Evolutionary conservation across 2,329 filamentous ascomycete genomes (phyloP).

Genomic region (Xylariaceae sp.): DNA sequence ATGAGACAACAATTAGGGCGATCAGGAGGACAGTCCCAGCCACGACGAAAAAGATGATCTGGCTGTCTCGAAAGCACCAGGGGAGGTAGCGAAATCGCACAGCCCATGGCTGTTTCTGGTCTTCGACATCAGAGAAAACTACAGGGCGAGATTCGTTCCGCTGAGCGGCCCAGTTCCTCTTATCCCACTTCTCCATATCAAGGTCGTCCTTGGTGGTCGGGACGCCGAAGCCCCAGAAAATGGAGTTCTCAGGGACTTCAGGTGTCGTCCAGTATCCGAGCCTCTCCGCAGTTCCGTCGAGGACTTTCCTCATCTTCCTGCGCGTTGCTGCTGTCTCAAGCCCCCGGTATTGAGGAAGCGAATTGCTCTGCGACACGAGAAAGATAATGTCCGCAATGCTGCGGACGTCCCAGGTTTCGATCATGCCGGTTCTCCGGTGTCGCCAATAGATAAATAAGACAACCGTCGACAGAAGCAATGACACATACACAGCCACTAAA

Average conservation of each 20-base stretch:
- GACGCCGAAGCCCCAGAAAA: slow-evolving; percentile 67
- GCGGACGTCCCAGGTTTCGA: slow-evolving; percentile 74
- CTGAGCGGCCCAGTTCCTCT: slow-evolving; percentile 36
- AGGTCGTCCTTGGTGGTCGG: slow-evolving; percentile 36
- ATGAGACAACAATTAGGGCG: slow-evolving; percentile 78
- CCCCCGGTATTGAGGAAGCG: slow-evolving; percentile 72
- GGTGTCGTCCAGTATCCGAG: slow-evolving; percentile 87
- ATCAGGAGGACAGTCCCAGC: slow-evolving; percentile 66
- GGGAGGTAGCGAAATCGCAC: slow-evolving; percentile 73
- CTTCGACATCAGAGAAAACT: slow-evolving; percentile 49
- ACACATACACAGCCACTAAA: slow-evolving; percentile 73
- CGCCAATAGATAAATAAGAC: slow-evolving; percentile 70
- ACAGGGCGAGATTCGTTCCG: slow-evolving; percentile 36
- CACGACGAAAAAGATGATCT: slow-evolving; percentile 70
- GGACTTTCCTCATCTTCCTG: slow-evolving; percentile 58
- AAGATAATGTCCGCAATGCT: slow-evolving; percentile 82
- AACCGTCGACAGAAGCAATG: slow-evolving; percentile 64
- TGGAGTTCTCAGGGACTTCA: slow-evolving; percentile 61
- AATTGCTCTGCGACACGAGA: slow-evolving; percentile 80
- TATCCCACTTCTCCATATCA: slow-evolving; percentile 33
- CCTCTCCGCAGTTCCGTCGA: slow-evolving; percentile 67
- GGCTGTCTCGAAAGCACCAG: slow-evolving; percentile 73
- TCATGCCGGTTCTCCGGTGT: slow-evolving; percentile 71
- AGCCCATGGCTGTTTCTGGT: slow-evolving; percentile 55
- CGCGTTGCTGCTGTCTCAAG: slow-evolving; percentile 65